phyloP scores from a whole-genome alignment of 2,329 filamentous ascomycete species.

The Gliomastix tumulicola region DNA sequence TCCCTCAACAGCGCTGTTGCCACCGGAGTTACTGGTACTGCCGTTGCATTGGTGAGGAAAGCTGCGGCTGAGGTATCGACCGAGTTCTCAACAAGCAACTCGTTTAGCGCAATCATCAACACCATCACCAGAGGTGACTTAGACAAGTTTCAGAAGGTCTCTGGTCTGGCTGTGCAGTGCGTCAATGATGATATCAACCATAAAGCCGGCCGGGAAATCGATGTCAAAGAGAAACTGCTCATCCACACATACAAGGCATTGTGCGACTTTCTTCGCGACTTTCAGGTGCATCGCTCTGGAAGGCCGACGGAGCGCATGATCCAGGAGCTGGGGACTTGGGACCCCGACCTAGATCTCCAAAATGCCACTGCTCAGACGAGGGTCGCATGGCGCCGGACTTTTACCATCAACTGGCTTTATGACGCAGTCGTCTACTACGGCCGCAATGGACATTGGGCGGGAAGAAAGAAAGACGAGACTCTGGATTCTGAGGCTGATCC shows the following conservation, averaged over 20 bases:
- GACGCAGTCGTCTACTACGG: conserved; percentile 43
- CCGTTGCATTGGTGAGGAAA: conserved; percentile 30
- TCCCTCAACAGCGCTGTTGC: conserved; percentile 38
- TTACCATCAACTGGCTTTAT: conserved; percentile 45
- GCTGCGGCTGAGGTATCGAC: conserved; percentile 28
- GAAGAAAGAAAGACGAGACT: conserved; percentile 29
- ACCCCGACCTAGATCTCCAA: conserved; percentile 29
- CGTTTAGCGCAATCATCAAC: conserved; percentile 32
- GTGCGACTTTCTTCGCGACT: conserved; percentile 36
- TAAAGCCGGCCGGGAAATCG: neutral
- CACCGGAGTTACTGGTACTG: conserved; percentile 30
- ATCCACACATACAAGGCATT: conserved; percentile 33
- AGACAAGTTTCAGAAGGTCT: neutral
- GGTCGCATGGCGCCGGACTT: conserved; percentile 36
- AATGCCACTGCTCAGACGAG: conserved; percentile 27
- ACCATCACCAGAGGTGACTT: conserved; percentile 15
- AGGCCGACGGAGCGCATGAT: conserved; percentile 38
- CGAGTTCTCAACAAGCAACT: conserved; percentile 37
- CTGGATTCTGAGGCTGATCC: conserved; percentile 16
- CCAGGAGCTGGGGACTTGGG: conserved; percentile 27
- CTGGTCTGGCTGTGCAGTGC: neutral
- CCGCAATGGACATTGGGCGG: too few species aligned
- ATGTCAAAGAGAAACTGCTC: conserved; percentile 33
- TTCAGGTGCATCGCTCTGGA: conserved; percentile 32
- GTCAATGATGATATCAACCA: too few species aligned